A percentile compares a stretch with the other conserved stretches of the same genome.
phyloP scores from a whole-genome alignment of 306 rosid genomes.

The Medicago ruthenica region DNA sequence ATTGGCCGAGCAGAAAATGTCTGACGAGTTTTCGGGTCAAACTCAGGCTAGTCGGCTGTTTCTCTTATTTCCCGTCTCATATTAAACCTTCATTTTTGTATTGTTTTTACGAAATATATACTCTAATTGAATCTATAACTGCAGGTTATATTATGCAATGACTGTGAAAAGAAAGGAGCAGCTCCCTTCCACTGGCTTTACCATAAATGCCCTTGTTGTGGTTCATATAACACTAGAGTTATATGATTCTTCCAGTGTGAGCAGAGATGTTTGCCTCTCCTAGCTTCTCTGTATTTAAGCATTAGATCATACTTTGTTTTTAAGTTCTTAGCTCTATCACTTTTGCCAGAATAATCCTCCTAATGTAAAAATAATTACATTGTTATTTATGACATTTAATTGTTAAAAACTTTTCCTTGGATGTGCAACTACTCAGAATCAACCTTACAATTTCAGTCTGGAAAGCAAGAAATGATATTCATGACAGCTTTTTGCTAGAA shows the following conservation, averaged over 20 bases:
- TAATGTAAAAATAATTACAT: conserved; percentile 31
- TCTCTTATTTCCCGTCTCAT: conserved; percentile 18
- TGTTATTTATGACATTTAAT: conserved; percentile 19
- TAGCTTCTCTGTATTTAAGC: conserved; percentile 47
- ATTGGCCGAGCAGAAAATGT: conserved; percentile 76
- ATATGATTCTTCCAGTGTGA: conserved; percentile 50
- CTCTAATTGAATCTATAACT: conserved; percentile 40
- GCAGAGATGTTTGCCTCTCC: conserved; percentile 46
- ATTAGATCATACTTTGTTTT: conserved; percentile 34
- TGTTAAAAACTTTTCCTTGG: conserved; percentile 6
- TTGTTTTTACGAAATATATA: conserved; percentile 23
- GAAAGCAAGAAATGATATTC: conserved; percentile 28
- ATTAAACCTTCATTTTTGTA: background rate
- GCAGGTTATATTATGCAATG: conserved; percentile 89
- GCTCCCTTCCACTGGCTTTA: conserved; percentile 85
- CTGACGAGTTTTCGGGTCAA: conserved; percentile 63
- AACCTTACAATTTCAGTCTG: conserved; percentile 24
- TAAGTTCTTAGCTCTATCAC: conserved; percentile 24
- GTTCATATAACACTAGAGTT: conserved; percentile 87
- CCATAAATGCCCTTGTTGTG: conserved; percentile 83
- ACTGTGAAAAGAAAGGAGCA: conserved; percentile 89
- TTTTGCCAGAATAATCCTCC: conserved; percentile 30
- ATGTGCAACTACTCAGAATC: conserved; percentile 6
- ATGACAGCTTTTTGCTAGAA: conserved; percentile 10
- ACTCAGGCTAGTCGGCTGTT: conserved; percentile 67